Percentiles rank a stretch among this genome's conserved stretches.
Conservation (phyloP, 73 alveolate species). For the Paramecium sonneborni region DNA sequence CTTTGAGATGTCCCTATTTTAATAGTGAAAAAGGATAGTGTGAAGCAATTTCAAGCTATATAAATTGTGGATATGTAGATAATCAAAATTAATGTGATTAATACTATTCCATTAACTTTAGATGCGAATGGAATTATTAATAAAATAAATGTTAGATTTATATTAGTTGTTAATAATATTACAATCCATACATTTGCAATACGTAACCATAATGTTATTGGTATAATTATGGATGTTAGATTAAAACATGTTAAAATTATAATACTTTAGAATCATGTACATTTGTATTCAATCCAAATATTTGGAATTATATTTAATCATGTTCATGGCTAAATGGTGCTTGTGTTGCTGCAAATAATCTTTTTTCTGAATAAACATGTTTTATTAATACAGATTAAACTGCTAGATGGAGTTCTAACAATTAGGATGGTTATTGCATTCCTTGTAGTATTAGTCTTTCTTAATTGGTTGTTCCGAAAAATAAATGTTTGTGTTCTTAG, state of each 20-base stretch:
- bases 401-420: not conserved
- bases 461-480: not conserved
- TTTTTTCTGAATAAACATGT: not conserved
- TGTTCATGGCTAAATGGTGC: not conserved
- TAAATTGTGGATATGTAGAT: not conserved
- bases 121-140: not conserved
- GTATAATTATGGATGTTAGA: not conserved
- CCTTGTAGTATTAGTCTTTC: not conserved
- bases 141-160: no score
- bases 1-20: not conserved
- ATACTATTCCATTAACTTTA: no score
- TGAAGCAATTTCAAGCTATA: not conserved
- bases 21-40: not conserved
- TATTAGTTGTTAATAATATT: not conserved
- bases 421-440: not conserved
- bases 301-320: not conserved
- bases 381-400: not conserved
- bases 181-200: not conserved
- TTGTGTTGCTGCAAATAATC: not conserved
- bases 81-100: no score
- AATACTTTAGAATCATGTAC: not conserved
- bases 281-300: not conserved
- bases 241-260: not conserved
- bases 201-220: not conserved
- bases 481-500: not conserved